These are phyloP conservation scores for Ophiostoma novo-ulmi DNA, from an alignment of 2,329 filamentous ascomycete species.

Conservation along the genomic window DNA sequence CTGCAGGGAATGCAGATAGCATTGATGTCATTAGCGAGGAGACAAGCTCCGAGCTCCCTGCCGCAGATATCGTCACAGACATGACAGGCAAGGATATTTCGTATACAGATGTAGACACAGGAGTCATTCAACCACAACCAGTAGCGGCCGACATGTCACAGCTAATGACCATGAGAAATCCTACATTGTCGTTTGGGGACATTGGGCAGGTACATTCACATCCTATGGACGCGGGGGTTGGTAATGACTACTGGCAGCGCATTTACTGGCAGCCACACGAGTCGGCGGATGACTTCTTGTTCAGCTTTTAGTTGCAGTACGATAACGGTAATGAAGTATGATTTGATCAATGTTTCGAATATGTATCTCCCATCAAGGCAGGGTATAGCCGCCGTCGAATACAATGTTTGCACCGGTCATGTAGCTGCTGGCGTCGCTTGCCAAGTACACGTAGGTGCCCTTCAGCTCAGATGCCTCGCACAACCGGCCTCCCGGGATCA, in stretches of 20 bases:
- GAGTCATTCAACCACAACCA: neutral
- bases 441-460: constrained; percentile 75
- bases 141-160: neutral
- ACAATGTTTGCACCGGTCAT: constrained; percentile 70
- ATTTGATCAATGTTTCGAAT: neutral
- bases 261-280: constrained; percentile 22
- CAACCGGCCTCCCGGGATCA: constrained; percentile 77
- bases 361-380: neutral
- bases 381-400: constrained; percentile 66
- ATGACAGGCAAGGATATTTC: neutral
- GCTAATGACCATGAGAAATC: neutral
- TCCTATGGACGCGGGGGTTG: neutral
- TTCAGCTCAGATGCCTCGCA: constrained; percentile 71
- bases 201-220: neutral
- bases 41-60: neutral
- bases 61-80: neutral
- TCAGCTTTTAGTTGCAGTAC: neutral
- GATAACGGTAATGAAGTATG: neutral
- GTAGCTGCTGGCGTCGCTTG: constrained; percentile 78
- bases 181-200: neutral
- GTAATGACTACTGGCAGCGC: constrained; percentile 15
- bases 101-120: neutral
- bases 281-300: constrained; percentile 16
- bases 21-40: neutral
- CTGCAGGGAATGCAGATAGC: neutral